Evolutionary conservation across 495 filamentous ascomycete species (phyloP), one percentile per base, ranked within the genome.

Genomic region (Viridothelium virens): DNA sequence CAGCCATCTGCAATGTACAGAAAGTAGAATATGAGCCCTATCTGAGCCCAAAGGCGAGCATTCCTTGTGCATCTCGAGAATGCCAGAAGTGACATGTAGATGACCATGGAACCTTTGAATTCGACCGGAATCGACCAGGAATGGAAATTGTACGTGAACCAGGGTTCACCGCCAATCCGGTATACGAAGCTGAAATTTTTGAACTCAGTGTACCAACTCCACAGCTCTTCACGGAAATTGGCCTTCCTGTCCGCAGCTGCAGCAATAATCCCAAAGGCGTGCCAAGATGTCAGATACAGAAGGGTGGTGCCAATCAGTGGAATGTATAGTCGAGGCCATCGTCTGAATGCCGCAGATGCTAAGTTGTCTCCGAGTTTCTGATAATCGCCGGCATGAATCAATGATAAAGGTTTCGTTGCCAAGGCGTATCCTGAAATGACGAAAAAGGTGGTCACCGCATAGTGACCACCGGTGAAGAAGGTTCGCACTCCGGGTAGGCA

Each of bases 181-280:
- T 80, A 85, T 44, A 85, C 65, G 73, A 84, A 86, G 73, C 74
- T 84, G 74, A 84, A 85, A 71, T 83, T 82, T 72, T 85, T 86
- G 72, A 85, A 74, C 68, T 86, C 82, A 44, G 65, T 63, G 67
- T 85, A 85, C 81, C 82, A 85, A n/a, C 76, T 76, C 78, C 76
- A 81, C 3, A 84, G 39, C 70, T 84, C 82, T 14, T 74, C 75
- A 16, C 68, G 34, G 66, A 79, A 82, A 37, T 67, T 81, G 0
- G 38, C 16, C 68, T 79, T 74, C 53, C 74, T 69, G 14, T 76
- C 67, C n/a, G 56, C 48, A 18, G 72, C 74, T 18, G 69, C 70
- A 39, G 77, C 77, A 71, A 71, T 77, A 66, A 80, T 72, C 12
- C 78, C 76, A 65, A 86, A 81, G 2, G 79, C 38, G 64, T 85